phyloP scores from a whole-genome alignment of 2,329 filamentous ascomycete species.

The Dactylellina haptotyla region DNA sequence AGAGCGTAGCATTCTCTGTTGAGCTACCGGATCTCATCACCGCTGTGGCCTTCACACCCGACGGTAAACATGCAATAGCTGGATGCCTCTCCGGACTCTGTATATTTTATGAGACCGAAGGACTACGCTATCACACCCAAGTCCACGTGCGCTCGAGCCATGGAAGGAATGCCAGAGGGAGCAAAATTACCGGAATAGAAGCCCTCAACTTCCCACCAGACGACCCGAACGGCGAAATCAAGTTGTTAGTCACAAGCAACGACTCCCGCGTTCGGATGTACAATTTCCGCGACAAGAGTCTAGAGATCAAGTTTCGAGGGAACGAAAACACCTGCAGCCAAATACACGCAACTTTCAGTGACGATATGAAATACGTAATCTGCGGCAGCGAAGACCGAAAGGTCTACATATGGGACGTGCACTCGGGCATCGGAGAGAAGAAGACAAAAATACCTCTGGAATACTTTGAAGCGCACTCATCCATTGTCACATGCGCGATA shows the following conservation, averaged over 20 bases:
- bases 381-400: constrained; percentile 92
- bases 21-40: constrained; percentile 88
- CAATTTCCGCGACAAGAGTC: constrained; percentile 81
- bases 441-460: constrained; percentile 82
- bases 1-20: constrained; percentile 83
- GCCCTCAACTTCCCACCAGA: constrained; percentile 72
- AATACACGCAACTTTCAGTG: constrained; percentile 87
- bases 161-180: constrained; percentile 93
- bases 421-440: constrained; percentile 69
- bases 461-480: constrained; percentile 87
- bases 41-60: constrained; percentile 90
- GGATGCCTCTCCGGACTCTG: constrained; percentile 86
- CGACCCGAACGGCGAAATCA: constrained; percentile 73
- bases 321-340: constrained; percentile 91
- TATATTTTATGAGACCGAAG: constrained; percentile 91
- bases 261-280: constrained; percentile 92
- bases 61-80: constrained; percentile 88
- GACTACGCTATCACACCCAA: constrained; percentile 82
- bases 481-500: constrained; percentile 87
- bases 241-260: constrained; percentile 90
- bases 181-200: constrained; percentile 95
- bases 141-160: constrained; percentile 92
- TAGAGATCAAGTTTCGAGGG: constrained; percentile 90
- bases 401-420: constrained; percentile 88
- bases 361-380: constrained; percentile 85